Percentiles rank a stretch among this genome's conserved stretches.
Conservation (phyloP, 2,329 filamentous ascomycete species). For the Beauveria medogensis region DNA sequence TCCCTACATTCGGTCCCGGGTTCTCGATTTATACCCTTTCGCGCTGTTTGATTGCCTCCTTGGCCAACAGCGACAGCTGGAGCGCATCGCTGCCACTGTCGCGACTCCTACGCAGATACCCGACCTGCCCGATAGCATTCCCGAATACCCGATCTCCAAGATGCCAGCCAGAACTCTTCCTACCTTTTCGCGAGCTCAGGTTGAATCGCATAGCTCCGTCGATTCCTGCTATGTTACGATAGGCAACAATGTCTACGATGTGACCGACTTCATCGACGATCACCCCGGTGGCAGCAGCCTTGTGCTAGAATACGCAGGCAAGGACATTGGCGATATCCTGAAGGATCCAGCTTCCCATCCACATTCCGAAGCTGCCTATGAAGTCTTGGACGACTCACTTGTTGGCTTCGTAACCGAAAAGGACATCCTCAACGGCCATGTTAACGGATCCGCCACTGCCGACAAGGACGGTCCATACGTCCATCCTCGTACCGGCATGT, state of each 20-base stretch:
- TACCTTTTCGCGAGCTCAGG: slow-evolving; percentile 71
- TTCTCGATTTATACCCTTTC: not conserved
- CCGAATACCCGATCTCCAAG: slow-evolving; percentile 10
- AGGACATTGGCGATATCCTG: slow-evolving; percentile 76
- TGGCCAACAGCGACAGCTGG: not conserved
- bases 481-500: slow-evolving; percentile 74
- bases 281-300: slow-evolving; percentile 88
- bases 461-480: slow-evolving; percentile 26
- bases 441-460: slow-evolving; percentile 13
- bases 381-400: slow-evolving; percentile 80
- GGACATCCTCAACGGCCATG: slow-evolving; percentile 31
- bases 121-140: not conserved
- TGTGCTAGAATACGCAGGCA: slow-evolving; percentile 81
- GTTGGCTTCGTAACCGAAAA: slow-evolving; percentile 70
- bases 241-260: slow-evolving; percentile 85
- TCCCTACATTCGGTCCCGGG: not conserved
- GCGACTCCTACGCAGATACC: not conserved
- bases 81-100: not conserved
- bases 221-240: slow-evolving; percentile 92
- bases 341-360: slow-evolving; percentile 74
- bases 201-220: slow-evolving; percentile 68
- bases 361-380: slow-evolving; percentile 91
- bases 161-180: slow-evolving; percentile 82
- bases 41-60: not conserved
- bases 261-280: slow-evolving; percentile 82